Evolutionary conservation across 345 rosid genomes (phyloP), one percentile per base, ranked within the genome.

Genomic region (Linum tenue): DNA sequence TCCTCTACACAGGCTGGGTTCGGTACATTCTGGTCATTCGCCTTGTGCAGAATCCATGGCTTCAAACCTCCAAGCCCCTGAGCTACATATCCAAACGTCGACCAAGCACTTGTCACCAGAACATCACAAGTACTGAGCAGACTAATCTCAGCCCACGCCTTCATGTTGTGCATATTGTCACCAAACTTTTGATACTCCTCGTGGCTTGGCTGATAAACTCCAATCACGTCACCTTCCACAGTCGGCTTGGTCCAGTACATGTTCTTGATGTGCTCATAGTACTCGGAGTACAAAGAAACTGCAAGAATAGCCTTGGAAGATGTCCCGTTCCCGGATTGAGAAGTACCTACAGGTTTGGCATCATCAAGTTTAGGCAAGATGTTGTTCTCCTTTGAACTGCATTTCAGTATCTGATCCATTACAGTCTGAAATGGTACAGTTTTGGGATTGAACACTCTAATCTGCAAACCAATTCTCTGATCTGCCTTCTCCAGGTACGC

Each of bases 401-500:
- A 70, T 3, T 63, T 14, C 59, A 64, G 35, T 6, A 70, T 64
- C 57, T 70, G 68, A 59, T 70, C 68, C 59, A 57, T 70, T 9
- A 70, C 53, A 4, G 3, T 4, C 1, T 38, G 15, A 10, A 63
- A 50, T 7, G 59, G 59, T 15, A 16, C 31, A 37, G 31, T 51
- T 12, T 59, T 37, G 0, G 38, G 39, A 12, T 70, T 37, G 11
- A 70, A 70, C 3, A 70, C 15, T 58, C 73, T 59, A n/a, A 70
- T 44, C 57, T 70, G 73, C 8, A 59, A 15, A n/a, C 73, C 73
- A 22, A 70, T 59, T 38, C n/a, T 70, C 56, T 64, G 38, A 11
- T 70, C 64, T 50, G 73, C 68, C 3, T 44, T 64, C 1, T 44
- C 64, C 37, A 70, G 39, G 38, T 70, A 70, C 3, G 69, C 7